Percentiles rank a stretch among this genome's conserved stretches.
Evolutionary conservation across 2,329 filamentous ascomycete genomes (phyloP).

Genomic region (Kalaharituber pfeilii): DNA sequence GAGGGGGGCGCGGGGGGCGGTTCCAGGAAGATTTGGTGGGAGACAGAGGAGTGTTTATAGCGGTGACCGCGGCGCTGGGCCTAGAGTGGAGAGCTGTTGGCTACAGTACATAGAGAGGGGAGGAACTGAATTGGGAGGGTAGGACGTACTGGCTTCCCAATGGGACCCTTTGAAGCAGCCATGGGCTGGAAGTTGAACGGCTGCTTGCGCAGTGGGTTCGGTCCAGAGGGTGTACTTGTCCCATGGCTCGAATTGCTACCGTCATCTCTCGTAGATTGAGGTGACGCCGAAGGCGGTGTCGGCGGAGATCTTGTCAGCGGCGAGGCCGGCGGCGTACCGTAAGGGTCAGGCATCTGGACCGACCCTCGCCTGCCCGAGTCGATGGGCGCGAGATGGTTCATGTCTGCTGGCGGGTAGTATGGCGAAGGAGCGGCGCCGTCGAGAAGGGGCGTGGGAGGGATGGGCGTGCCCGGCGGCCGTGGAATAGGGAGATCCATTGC

Average conservation of each 20-base stretch:
- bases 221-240: slow-evolving; percentile 23
- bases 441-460: not conserved
- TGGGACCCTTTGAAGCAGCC: slow-evolving; percentile 53
- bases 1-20: slow-evolving; percentile 71
- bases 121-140: too few species aligned
- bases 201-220: slow-evolving; percentile 32
- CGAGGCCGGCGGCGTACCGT: not conserved
- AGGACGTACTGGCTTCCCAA: slow-evolving; percentile 56
- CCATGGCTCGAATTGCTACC: too few species aligned
- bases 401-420: not conserved
- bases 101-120: slow-evolving; percentile 6
- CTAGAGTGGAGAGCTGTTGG: slow-evolving; percentile 23
- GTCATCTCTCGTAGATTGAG: slow-evolving; percentile 20
- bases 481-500: not conserved
- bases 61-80: slow-evolving; percentile 86
- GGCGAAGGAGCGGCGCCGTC: not conserved
- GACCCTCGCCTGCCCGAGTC: not conserved
- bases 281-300: not conserved
- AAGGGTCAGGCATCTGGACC: not conserved
- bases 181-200: slow-evolving; percentile 94
- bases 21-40: slow-evolving; percentile 91
- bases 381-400: not conserved
- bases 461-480: not conserved
- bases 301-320: not conserved
- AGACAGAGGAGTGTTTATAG: slow-evolving; percentile 87